Percentiles rank a stretch among this genome's conserved stretches.
Conservation (phyloP, 768 basidiomycete genomes). For the Kwoniella mangroviensis region DNA sequence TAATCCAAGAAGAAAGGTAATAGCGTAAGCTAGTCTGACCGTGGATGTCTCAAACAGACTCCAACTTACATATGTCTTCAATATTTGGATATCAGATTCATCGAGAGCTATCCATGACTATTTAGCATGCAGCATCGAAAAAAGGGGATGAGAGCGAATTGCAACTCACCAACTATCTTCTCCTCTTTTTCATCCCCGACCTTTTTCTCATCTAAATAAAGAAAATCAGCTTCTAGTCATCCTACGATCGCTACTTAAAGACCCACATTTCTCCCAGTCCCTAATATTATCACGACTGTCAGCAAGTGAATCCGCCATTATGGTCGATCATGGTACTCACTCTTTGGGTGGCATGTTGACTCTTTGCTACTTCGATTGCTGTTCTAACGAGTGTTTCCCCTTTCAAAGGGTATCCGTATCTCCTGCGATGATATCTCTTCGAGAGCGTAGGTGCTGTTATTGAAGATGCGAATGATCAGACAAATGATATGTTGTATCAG, state of each 20-base stretch:
- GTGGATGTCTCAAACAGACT: background rate
- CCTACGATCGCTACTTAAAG: background rate
- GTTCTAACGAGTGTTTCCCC: too few species aligned
- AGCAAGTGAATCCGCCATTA: constrained; percentile 6
- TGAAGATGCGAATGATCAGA: background rate
- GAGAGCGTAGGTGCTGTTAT: background rate
- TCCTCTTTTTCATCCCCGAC: constrained; percentile 81
- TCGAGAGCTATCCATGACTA: constrained; percentile 72
- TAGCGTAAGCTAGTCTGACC: background rate
- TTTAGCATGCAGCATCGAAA: constrained; percentile 1
- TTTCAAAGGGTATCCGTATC: too few species aligned
- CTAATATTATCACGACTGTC: constrained; percentile 59
- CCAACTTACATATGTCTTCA: constrained; percentile 86
- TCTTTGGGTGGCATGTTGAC: constrained; percentile 85
- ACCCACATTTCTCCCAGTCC: constrained; percentile 97
- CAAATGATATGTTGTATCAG: background rate
- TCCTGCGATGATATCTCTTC: too few species aligned
- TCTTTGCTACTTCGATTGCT: background rate
- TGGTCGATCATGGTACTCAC: constrained; percentile 63
- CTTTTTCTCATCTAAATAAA: constrained; percentile 75
- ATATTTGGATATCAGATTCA: constrained; percentile 97
- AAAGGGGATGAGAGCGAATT: constrained; percentile 7
- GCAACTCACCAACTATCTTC: constrained; percentile 78
- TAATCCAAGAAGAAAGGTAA: too few species aligned
- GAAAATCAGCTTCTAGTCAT: constrained; percentile 7